Percentiles rank a stretch among this genome's conserved stretches.
Conservation (phyloP, 805 yeast species). For the Candida endomychidarum region DNA sequence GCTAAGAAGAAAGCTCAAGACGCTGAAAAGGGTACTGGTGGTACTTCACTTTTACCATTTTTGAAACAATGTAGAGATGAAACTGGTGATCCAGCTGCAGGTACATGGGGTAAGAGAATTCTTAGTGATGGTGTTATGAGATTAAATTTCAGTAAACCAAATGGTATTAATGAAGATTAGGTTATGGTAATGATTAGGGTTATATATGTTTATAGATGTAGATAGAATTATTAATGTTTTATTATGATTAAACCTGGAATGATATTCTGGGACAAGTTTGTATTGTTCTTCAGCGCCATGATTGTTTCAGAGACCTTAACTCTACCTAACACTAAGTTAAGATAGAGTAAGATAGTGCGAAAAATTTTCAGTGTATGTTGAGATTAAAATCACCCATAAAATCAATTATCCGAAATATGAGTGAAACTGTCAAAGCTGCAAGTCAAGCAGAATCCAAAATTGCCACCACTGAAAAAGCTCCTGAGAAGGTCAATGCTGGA, state of each 20-base stretch:
- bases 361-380: slow-evolving; percentile 9
- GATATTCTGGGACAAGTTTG: too few species aligned
- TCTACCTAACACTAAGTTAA: too few species aligned
- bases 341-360: too few species aligned
- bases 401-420: slow-evolving; percentile 4
- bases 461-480: neutral
- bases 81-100: slow-evolving; percentile 92
- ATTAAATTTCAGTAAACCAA: slow-evolving; percentile 38
- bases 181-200: neutral
- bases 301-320: too few species aligned
- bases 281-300: too few species aligned
- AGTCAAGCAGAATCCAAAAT: slow-evolving; percentile 2
- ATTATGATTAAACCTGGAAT: too few species aligned
- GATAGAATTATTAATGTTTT: neutral
- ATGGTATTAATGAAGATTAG: slow-evolving; percentile 41
- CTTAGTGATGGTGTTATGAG: slow-evolving; percentile 55
- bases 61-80: slow-evolving; percentile 95
- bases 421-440: slow-evolving; percentile 6
- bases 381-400: slow-evolving; percentile 5
- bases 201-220: slow-evolving; percentile 2
- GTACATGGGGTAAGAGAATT: slow-evolving; percentile 82
- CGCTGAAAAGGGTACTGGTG: slow-evolving; percentile 86
- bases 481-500: neutral
- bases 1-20: slow-evolving; percentile 50
- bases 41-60: slow-evolving; percentile 87